Evolutionary conservation across 116 monocot species (phyloP), one percentile per base, ranked within the genome.

Genomic region (Zostera marina): DNA sequence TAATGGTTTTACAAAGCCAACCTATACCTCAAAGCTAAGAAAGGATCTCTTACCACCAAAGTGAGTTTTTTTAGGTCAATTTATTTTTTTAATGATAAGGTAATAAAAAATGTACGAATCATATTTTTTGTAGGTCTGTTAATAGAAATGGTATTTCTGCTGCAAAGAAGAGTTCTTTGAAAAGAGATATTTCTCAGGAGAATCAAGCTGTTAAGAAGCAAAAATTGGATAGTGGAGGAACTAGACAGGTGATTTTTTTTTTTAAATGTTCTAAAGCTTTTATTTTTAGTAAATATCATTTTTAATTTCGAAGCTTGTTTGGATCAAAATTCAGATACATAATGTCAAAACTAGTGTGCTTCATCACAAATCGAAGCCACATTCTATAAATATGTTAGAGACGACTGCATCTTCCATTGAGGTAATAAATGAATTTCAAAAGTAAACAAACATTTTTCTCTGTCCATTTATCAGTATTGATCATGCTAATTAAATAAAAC

Each of bases 151-250:
- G 24, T 26, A 25, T 42, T 17, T 11, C 12, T 21, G 49, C 11
- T 6, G 65, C 25, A 62, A 32, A 32, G 7, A 53, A 53, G 44
- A 24, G 54, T 22, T 44, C 32, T 11, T 64, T 62, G 32, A 52
- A 52, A 22, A 61, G 9, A 52, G 66, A 80, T 46, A 77, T 81
- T 71, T 72, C 77, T 54, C 88, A 81, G 47, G 84, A 88, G 48
- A 81, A 93, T 56, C 87, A 88, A 60, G 84, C 88, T 4, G 63
- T 88, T 23, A 93, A 93, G 64, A 83, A 73, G 63, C 93, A 93
- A 61, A 93, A 84, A 44, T 66, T 93, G 47, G 88, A 88, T 45
- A 68, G 42, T 14, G 93, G 84, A 57, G 68, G 58, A 42, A 54
- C 66, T 14, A 76, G 78, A 58, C 76, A 79, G 78, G 92, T 83